phyloP scores from a whole-genome alignment of 129 eudicot genomes.

The Flaveria trinervia region DNA sequence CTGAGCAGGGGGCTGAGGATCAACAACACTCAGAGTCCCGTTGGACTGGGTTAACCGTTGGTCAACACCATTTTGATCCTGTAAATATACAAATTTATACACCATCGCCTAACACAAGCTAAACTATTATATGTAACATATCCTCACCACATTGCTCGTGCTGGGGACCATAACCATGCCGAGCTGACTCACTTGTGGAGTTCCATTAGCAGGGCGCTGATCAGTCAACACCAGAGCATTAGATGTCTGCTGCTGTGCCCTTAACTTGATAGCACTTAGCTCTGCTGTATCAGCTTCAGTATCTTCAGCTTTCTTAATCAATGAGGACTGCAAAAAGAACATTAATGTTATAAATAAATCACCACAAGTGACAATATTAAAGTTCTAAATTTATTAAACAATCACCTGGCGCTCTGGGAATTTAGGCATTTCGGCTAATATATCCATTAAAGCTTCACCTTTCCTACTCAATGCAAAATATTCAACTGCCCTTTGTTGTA shows the following conservation, averaged over 20 bases:
- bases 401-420: conserved; percentile 94
- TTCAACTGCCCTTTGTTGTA: conserved; percentile 97
- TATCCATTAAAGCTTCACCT: conserved; percentile 87
- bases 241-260: conserved; percentile 85
- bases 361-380: conserved; percentile 2
- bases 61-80: conserved; percentile 63
- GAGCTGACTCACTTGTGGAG: conserved; percentile 67
- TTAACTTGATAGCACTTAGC: conserved; percentile 90
- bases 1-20: conserved; percentile 57
- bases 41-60: conserved; percentile 59
- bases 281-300: conserved; percentile 98
- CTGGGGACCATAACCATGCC: conserved; percentile 81
- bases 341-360: conserved; percentile 20
- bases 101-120: conserved; percentile 12
- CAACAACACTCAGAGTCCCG: conserved; percentile 70
- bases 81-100: conserved; percentile 21
- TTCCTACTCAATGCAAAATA: conserved; percentile 85
- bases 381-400: not conserved
- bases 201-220: conserved; percentile 74
- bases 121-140: not conserved
- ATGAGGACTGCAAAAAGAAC: conserved; percentile 61
- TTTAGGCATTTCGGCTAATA: conserved; percentile 99
- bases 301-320: conserved; percentile 91
- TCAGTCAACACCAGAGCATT: conserved; percentile 88
- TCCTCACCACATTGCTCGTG: conserved; percentile 49